These are phyloP conservation scores for Phlyctochytrium arcticum DNA, from an alignment of 192 early-diverging fungal genomes.

Conservation along the genomic window DNA sequence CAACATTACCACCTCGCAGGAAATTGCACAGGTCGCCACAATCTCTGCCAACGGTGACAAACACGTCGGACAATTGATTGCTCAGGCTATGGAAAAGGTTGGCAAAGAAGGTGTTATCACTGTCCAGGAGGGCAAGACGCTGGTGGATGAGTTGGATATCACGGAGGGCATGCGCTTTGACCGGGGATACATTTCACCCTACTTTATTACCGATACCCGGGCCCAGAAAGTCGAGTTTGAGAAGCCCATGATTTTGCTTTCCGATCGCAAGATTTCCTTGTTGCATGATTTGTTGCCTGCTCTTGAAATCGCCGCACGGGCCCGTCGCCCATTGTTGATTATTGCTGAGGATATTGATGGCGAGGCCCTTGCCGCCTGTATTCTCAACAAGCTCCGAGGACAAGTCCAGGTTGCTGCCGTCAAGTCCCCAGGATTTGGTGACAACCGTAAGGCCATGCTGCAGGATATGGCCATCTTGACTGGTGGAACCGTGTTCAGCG, in stretches of 20 bases:
- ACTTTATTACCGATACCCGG: conserved; percentile 99
- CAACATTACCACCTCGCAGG: conserved; percentile 90
- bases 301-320: conserved; percentile 88
- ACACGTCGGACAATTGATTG: conserved; percentile 93
- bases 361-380: conserved; percentile 98
- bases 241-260: conserved; percentile 97
- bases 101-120: conserved; percentile 99
- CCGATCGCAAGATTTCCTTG: conserved; percentile 96
- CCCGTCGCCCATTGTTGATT: conserved; percentile 94
- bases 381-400: conserved; percentile 99
- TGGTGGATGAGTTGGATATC: conserved; percentile 98
- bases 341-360: conserved; percentile 99
- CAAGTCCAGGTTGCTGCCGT: conserved; percentile 95
- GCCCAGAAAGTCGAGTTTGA: conserved; percentile 99
- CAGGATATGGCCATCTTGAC: conserved; percentile 95
- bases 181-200: conserved; percentile 98
- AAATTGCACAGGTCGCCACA: conserved; percentile 98
- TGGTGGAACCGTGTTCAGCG: conserved; percentile 93
- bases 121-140: conserved; percentile 99
- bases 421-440: conserved; percentile 99
- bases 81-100: conserved; percentile 99
- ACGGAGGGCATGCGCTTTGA: conserved; percentile 99
- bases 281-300: conserved; percentile 96
- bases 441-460: conserved; percentile 99
- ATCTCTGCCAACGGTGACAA: conserved; percentile 99